Base-by-base conservation (phyloP, 169 alveolate genomes). In the Blepharisma undulans region DNA sequence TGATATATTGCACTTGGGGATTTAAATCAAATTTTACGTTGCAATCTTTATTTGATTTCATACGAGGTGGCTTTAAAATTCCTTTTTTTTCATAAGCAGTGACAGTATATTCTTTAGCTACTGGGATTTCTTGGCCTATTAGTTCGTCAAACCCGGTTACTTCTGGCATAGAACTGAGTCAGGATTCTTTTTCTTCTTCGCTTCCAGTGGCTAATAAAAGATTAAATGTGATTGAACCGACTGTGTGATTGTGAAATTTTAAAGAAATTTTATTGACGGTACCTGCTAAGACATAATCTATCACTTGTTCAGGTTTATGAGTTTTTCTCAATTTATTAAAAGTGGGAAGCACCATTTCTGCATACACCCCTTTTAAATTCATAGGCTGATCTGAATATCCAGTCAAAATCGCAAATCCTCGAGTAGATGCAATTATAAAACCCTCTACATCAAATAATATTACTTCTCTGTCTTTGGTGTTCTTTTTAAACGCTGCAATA, bases 401-500 rank as follows among this genome's bases (percentile, higher is more conserved):
- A 21, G 72, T 25, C n/a, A 71, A 25, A 21, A 66, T 32, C 1
- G 91, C 76, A 72, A 86, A 86, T 19, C 72, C 72, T 72, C 66
- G 1, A 19, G 91, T 86, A n/a, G 27, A 18, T 2, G 59, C 12
- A 27, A 60, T 22, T 30, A 86, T 72, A 48, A 48, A 48, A 8
- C 48, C 72, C 7, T 86, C 84, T 21, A n/a, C 80, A 22, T 61
- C 80, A 10, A 29, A 60, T 29, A 86, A 71, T 18, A 72, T 32
- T 10, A 61, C 29, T 72, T 86, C 91, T 86, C 91, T 86, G 18
- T 22, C 33, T 5, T 22, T 22, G 8, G 33, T 22, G 18, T 36
- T 86, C 27, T 86, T 82, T 72, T 72, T 86, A 66, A 86, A 19
- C 29, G 76, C 91, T 2, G 84, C 91, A 25, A 86, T 21, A 48